Evolutionary conservation across 2,329 filamentous ascomycete species (phyloP), one percentile per base, ranked within the genome.

Genomic region (Cercospora sojina): DNA sequence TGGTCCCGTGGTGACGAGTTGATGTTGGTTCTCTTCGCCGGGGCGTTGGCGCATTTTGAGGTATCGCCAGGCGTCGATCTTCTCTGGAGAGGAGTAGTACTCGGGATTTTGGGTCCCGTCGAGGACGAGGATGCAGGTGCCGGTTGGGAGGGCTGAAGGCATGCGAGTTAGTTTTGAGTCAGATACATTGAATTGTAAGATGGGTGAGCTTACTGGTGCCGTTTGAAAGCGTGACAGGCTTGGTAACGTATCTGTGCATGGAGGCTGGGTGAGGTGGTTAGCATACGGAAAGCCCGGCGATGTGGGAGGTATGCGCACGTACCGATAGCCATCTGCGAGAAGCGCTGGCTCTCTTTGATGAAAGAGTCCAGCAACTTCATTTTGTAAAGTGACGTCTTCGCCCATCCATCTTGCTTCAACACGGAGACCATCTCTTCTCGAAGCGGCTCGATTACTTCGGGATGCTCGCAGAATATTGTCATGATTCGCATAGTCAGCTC

Each of bases 311-410:
- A 41, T 41, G 35, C 16, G n/a, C 35, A 23, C 43, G 43, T 23
- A 49, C 43, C 43, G 43, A 49, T 49, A 23, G 43, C 8, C 43
- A 49, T 49, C 20, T 12, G 43, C 18, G 43, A 49, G 20, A 49
- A 49, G 23, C 60, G 60, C 31, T 62, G 60, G n/a, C 9, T 73
- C 61, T 77, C 75, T 61, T 75, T 76, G 56, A 77, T 61, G 57
- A 74, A 66, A 43, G 73, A 75, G 64, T 77, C 75, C 53, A 77
- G 65, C n/a, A 75, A 41, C 51, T 72, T 73, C 64, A 77, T 69
- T 55, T 75, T 70, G 59, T 70, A 70, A 23, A 76, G 56, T 9
- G 67, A 64, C 3, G 66, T 71, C 65, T 73, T 75, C 10, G 64
- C 70, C 72, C 71, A 74, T 3, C 72, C 72, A n/a, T 71, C 65